Base-by-base conservation (phyloP, 257 asterid species). In the Capsicum rhomboideum region DNA sequence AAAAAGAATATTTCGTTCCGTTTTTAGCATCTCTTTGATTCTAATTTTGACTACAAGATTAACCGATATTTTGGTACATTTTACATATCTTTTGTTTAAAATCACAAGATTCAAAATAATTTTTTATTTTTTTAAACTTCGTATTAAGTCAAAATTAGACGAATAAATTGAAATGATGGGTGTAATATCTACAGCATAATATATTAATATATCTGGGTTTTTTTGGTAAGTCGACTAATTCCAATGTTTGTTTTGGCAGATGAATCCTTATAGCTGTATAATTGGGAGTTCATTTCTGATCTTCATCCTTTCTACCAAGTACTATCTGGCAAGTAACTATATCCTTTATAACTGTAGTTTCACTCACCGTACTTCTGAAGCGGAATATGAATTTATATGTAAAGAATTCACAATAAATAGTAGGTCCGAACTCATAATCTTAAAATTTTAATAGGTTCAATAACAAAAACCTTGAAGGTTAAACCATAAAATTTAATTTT, bases 271-370 rank as follows among this genome's bases (percentile, higher is more conserved):
- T n/a, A 88, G 72, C 67, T 82, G 84, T 78, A 55, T 88, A n/a
- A 87, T 90, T 82, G 92, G 92, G 68, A 83, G 80, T 80, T 85
- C 88, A 52, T 90, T 90, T 54, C 72, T 88, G 78, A 74, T 86
- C 84, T 90, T 88, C 87, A 86, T 90, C 46, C 87, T 90, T 17
- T 44, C 67, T 2, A 82, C 87, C 54, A 88, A 79, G 82, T 90
- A 75, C 81, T 50, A 81, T 55, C 83, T 90, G 83, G 91, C 64
- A 88, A 90, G 90, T 85, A 58, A 55, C 79, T 67, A 18, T 16
- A 46, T 83, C 74, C 37, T 16, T 28, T 34, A 28, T 44, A 23
- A 4, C 14, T 49, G 1, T 44, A 44, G 13, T 13, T 37, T 44
- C 12, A n/a, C 34, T 72, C 34, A 34, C 26, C 49, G 0, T 34